Evolutionary conservation across 805 yeast genomes (phyloP).

Genomic region (Tanozyma kutaoensis): DNA sequence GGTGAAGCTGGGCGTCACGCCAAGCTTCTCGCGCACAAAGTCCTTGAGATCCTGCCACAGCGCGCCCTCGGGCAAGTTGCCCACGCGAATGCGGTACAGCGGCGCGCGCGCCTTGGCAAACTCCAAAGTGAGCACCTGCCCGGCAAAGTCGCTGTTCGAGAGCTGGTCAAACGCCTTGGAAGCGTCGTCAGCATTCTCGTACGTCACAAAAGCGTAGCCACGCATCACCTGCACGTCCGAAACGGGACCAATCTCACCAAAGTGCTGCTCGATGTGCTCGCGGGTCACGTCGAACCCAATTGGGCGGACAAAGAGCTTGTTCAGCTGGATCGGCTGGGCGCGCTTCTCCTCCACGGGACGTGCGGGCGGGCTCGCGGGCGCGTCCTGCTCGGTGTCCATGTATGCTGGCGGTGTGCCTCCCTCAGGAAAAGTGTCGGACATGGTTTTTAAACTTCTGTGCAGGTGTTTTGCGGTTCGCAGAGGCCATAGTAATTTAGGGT

Average conservation of each 20-base stretch:
- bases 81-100: conserved; percentile 51
- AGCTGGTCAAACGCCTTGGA: conserved; percentile 34
- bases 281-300: conserved; percentile 35
- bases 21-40: conserved; percentile 66
- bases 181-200: conserved; percentile 47
- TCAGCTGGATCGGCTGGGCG: too few relatives aligned
- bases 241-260: conserved; percentile 52
- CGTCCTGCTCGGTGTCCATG: too few relatives aligned
- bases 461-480: too few relatives aligned
- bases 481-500: too few relatives aligned
- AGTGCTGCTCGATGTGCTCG: conserved; percentile 57
- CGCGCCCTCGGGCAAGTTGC: conserved; percentile 60
- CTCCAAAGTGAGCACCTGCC: conserved; percentile 37
- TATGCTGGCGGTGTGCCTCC: too few relatives aligned
- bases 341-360: too few relatives aligned
- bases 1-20: conserved; percentile 49
- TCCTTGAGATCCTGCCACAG: conserved; percentile 90
- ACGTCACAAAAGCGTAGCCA: conserved; percentile 87
- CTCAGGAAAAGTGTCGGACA: too few relatives aligned
- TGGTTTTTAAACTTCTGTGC: too few relatives aligned
- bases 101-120: conserved; percentile 42
- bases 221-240: conserved; percentile 58
- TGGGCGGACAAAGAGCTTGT: conserved; percentile 47
- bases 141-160: conserved; percentile 32
- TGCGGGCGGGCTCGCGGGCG: too few relatives aligned